Evolutionary conservation across 495 filamentous ascomycete genomes (phyloP), one percentile per base, ranked within the genome.

Genomic region (Tuber borchii): DNA sequence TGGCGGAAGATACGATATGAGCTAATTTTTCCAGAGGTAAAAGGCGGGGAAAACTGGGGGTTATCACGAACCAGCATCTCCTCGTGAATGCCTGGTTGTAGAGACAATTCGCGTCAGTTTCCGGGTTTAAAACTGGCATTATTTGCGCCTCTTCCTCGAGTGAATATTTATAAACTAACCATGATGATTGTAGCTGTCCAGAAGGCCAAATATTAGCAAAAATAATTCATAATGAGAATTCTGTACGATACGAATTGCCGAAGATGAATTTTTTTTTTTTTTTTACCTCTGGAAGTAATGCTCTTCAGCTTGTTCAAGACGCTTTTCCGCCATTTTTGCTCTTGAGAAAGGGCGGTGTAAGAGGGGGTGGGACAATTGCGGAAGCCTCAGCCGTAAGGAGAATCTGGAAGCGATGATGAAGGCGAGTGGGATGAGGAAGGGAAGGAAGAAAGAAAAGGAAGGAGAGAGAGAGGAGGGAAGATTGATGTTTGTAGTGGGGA

Each of bases 261-360:
- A 8, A 1, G n/a, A n/a, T 31, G n/a, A 61, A 16, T 31, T 16
- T 65, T 65, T 71, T 56, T 46, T 79, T 31, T 16, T 65, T 65
- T 71, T 56, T 46, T 79, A 83, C 82, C 82, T 83, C 72, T 83
- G 82, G 80, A 83, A 83, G 75, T 83, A 83, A 65, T 83, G 82
- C 70, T 79, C 81, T 76, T 83, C 82, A 46, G 82, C 83, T 71
- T 81, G 82, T 68, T 78, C 82, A 74, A 82, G 77, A 73, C 78
- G 80, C 56, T 77, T 76, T 39, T 72, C 75, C 34, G 71, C 70
- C 77, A 78, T 78, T 44, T 69, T 75, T 20, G 14, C 69, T 12
- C n/a, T 31, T 71, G 39, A 19, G 43, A 40, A 69, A n/a, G 70
- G 22, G 26, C 34, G 26, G 69, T 37, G 26, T 20, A 45, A 43